phyloP scores from a whole-genome alignment of 306 rosid species.

The Cercis canadensis region DNA sequence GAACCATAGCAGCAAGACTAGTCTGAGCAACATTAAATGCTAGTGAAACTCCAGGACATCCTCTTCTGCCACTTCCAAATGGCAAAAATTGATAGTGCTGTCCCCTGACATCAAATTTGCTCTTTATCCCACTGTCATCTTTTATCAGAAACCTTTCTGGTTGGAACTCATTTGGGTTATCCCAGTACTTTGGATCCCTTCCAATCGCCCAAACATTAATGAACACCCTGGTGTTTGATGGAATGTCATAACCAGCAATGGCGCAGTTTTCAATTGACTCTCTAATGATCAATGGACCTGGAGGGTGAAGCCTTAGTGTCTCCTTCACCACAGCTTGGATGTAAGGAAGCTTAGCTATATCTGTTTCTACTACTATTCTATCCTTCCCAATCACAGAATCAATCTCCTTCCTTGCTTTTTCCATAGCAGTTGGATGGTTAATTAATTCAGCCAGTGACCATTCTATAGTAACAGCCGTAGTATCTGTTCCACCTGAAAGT shows the following conservation, averaged over 20 bases:
- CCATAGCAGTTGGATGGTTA: conserved; percentile 33
- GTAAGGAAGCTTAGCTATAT: conserved; percentile 55
- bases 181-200: conserved; percentile 48
- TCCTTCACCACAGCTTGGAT: conserved; percentile 56
- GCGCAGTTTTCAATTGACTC: conserved; percentile 43
- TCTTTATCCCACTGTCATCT: conserved; percentile 15
- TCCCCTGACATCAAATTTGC: conserved; percentile 52
- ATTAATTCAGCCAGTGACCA: conserved; percentile 64
- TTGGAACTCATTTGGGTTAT: conserved; percentile 37
- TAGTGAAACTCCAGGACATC: conserved; percentile 57
- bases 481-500: conserved; percentile 59
- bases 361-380: conserved; percentile 46
- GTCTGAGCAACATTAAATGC: conserved; percentile 50
- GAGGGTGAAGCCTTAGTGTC: conserved; percentile 57
- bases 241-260: conserved; percentile 42
- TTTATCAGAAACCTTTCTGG: conserved; percentile 53
- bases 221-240: conserved; percentile 39
- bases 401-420: conserved; percentile 58
- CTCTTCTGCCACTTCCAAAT: conserved; percentile 64
- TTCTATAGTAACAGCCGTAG: conserved; percentile 46
- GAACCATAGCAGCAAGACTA: conserved; percentile 49
- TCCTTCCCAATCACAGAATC: conserved; percentile 46
- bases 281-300: conserved; percentile 51
- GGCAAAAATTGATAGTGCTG: conserved; percentile 50
- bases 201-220: conserved; percentile 57